Conservation (phyloP, 805 yeast genomes). For the Candida anglica region DNA sequence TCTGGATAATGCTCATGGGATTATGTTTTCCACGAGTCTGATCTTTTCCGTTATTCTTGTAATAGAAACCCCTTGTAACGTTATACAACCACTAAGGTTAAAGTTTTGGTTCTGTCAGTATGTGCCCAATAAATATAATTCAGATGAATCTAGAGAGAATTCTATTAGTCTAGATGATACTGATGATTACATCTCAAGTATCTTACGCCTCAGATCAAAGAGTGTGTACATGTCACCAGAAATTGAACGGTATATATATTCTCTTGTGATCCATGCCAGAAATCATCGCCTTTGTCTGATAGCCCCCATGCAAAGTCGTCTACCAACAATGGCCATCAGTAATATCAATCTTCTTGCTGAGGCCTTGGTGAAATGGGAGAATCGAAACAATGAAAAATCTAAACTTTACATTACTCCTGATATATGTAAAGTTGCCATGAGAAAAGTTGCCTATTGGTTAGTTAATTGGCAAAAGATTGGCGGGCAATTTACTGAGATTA, state of each 20-base stretch:
- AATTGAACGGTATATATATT: constrained; percentile 31
- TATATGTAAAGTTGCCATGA: constrained; percentile 30
- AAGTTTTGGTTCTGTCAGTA: constrained; percentile 23
- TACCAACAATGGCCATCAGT: constrained; percentile 29
- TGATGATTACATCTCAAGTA: not conserved
- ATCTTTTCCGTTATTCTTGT: constrained; percentile 1
- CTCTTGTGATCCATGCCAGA: constrained; percentile 32
- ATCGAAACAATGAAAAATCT: not conserved
- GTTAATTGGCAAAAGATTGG: constrained; percentile 35
- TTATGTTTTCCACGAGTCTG: no score
- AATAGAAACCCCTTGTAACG: not conserved
- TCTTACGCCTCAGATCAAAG: constrained; percentile 4
- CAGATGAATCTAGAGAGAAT: constrained; percentile 1
- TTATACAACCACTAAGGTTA: constrained; percentile 16
- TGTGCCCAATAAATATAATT: no score
- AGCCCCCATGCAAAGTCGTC: constrained; percentile 31
- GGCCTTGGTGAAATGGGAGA: constrained; percentile 21
- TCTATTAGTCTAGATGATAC: not conserved
- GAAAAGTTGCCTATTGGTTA: constrained; percentile 40
- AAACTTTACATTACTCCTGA: constrained; percentile 34
- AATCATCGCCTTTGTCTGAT: constrained; percentile 36
- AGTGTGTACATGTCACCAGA: constrained; percentile 30
- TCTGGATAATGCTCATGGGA: no score
- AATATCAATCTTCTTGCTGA: constrained; percentile 23
- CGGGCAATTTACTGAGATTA: constrained; percentile 5